Percentiles rank a stretch among this genome's conserved stretches.
Evolutionary conservation across 2,329 filamentous ascomycete species (phyloP).

Genomic region (Aspergillus sergii): DNA sequence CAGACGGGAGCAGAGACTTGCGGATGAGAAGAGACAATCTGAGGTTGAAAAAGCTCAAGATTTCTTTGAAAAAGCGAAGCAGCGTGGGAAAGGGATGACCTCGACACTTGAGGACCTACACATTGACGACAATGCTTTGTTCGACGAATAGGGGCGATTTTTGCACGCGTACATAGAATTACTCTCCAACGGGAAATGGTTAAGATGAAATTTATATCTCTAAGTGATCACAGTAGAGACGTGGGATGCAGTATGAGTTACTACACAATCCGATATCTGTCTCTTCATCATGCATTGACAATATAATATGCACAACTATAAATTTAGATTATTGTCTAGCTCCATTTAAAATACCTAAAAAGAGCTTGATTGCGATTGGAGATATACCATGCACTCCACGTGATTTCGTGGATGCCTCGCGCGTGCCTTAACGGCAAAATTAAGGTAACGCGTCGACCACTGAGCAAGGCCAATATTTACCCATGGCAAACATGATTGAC

Average conservation of each 20-base stretch:
- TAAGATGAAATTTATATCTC: background rate
- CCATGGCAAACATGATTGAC: slow-evolving; percentile 6
- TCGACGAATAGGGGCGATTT: background rate
- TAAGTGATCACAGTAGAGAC: background rate
- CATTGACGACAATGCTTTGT: slow-evolving; percentile 24
- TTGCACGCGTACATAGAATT: background rate
- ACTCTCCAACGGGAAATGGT: background rate
- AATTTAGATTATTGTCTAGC: background rate
- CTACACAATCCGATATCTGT: background rate
- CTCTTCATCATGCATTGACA: background rate
- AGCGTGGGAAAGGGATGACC: slow-evolving; percentile 33
- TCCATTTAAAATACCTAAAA: background rate
- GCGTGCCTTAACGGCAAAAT: slow-evolving; percentile 21
- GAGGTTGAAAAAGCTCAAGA: slow-evolving; percentile 37
- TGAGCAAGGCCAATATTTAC: slow-evolving; percentile 1
- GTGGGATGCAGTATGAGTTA: background rate
- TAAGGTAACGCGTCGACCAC: slow-evolving; percentile 11
- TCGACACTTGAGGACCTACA: slow-evolving; percentile 34
- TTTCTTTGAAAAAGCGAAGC: slow-evolving; percentile 38
- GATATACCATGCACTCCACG: slow-evolving; percentile 19
- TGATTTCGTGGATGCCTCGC: slow-evolving; percentile 34
- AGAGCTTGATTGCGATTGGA: background rate
- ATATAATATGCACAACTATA: background rate
- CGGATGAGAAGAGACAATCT: slow-evolving; percentile 34
- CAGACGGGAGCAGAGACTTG: slow-evolving; percentile 35